Percentiles rank a stretch among this genome's conserved stretches.
These are phyloP conservation scores for Salix purpurea DNA, from an alignment of 345 rosid genomes.

Conservation along the genomic window DNA sequence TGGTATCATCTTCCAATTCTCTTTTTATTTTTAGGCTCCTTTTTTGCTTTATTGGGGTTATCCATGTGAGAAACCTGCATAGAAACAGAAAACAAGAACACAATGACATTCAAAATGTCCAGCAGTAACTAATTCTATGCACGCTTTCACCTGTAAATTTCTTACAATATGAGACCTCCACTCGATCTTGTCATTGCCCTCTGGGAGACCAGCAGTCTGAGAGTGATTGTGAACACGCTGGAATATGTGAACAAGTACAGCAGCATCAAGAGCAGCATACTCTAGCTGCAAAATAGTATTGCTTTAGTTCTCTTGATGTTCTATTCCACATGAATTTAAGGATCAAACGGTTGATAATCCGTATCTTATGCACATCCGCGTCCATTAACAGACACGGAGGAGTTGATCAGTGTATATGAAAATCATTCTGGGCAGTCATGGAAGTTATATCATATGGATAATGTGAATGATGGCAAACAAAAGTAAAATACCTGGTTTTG, in stretches of 20 bases:
- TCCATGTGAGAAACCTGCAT: constrained; percentile 57
- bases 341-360: not conserved
- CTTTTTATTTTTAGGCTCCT: constrained; percentile 17
- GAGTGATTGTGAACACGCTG: constrained; percentile 38
- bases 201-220: constrained; percentile 33
- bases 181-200: constrained; percentile 38
- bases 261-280: constrained; percentile 92
- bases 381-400: not conserved
- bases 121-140: too few relatives aligned
- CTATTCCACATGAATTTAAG: not conserved
- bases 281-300: constrained; percentile 54
- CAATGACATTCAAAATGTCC: too few relatives aligned
- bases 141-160: too few relatives aligned
- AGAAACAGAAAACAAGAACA: not conserved
- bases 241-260: constrained; percentile 79
- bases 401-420: too few relatives aligned
- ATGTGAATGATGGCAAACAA: not conserved
- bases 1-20: not conserved
- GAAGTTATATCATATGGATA: not conserved
- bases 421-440: not conserved
- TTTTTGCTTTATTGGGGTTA: constrained; percentile 41
- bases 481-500: constrained; percentile 60
- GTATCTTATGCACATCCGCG: not conserved
- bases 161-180: constrained; percentile 55
- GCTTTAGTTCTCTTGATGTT: not conserved